Percentiles rank a stretch among this genome's conserved stretches.
Conservation (phyloP, 257 asterid species). For the Paulownia fortunei region DNA sequence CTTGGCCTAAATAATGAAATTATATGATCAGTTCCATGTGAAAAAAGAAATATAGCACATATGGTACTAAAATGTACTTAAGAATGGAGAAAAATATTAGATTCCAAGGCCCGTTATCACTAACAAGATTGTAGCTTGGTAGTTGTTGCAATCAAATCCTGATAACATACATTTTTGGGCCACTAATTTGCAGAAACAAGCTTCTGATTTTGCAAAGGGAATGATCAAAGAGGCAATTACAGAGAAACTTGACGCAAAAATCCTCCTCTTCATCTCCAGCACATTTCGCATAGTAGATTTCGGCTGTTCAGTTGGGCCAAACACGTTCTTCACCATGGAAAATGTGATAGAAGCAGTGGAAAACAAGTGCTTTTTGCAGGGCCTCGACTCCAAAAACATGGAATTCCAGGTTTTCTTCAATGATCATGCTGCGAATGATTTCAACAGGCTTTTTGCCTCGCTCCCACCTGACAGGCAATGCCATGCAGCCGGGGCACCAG, state of each 20-base stretch:
- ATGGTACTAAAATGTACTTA: no score
- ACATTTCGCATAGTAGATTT: constrained; percentile 33
- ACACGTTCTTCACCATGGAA: constrained; percentile 37
- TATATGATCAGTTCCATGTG: no score
- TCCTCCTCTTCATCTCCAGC: neutral
- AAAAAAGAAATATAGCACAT: no score
- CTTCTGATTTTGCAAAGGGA: neutral
- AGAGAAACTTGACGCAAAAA: neutral
- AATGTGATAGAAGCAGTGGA: constrained; percentile 26
- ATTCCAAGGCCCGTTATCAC: no score
- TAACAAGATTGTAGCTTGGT: no score
- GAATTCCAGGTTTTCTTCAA: constrained; percentile 46
- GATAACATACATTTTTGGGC: no score
- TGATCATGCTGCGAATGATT: constrained; percentile 45
- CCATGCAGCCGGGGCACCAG: constrained; percentile 42
- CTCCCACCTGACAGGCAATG: constrained; percentile 30
- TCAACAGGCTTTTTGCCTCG: constrained; percentile 47
- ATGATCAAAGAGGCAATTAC: constrained; percentile 27
- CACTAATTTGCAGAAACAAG: constrained; percentile 25
- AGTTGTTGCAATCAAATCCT: no score
- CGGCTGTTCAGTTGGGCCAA: constrained; percentile 46
- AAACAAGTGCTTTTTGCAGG: neutral
- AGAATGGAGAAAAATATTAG: no score
- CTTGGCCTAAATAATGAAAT: no score
- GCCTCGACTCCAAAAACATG: neutral